A percentile compares a stretch with the other conserved stretches of the same genome.
Evolutionary conservation across 305 asterid genomes (phyloP).

Genomic region (Fraxinus sp.): DNA sequence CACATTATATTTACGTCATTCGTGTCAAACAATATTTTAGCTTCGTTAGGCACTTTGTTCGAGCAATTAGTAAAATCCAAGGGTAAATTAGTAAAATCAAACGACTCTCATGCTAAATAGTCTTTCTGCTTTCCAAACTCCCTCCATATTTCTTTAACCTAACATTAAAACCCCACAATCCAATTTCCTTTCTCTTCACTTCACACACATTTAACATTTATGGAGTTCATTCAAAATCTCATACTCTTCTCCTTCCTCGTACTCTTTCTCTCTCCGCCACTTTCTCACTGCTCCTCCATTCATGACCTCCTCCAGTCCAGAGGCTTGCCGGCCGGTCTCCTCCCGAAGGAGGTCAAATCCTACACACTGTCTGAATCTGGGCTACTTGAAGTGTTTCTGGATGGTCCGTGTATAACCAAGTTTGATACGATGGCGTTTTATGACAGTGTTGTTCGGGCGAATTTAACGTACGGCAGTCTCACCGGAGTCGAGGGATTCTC

Average conservation of each 20-base stretch:
- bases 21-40: too few species aligned
- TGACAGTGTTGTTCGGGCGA: constrained; percentile 63
- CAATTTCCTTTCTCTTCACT: background rate
- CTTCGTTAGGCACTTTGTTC: too few species aligned
- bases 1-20: background rate
- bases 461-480: constrained; percentile 68
- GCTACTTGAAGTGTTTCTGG: constrained; percentile 60
- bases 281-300: constrained; percentile 39
- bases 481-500: constrained; percentile 73
- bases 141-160: background rate
- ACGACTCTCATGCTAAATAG: background rate
- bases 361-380: constrained; percentile 60
- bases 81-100: background rate
- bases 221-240: constrained; percentile 13
- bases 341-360: constrained; percentile 68
- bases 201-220: background rate
- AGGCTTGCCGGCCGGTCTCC: constrained; percentile 79
- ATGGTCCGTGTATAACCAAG: constrained; percentile 74
- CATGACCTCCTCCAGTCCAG: constrained; percentile 67
- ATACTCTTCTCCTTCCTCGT: constrained; percentile 21
- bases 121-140: constrained; percentile 25
- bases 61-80: too few species aligned
- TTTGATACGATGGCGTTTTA: constrained; percentile 84
- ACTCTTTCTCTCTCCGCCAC: constrained; percentile 18
- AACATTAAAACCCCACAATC: background rate